These are phyloP conservation scores for Sporothrix variecibatus DNA, from an alignment of 2,329 filamentous ascomycete genomes.

Conservation along the genomic window DNA sequence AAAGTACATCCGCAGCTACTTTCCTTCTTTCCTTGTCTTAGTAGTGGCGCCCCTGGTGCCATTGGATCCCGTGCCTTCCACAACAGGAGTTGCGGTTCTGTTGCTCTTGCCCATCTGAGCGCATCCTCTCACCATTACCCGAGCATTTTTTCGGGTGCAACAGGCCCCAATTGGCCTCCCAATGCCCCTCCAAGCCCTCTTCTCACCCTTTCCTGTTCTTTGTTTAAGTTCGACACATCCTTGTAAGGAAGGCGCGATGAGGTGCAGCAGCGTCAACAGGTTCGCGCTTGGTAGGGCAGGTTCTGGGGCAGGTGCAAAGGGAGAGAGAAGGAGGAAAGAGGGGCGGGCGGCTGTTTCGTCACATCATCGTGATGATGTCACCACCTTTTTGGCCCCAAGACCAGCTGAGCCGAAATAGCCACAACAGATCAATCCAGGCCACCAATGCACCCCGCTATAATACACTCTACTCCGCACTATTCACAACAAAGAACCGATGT, in stretches of 20 bases:
- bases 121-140: background rate
- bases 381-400: background rate
- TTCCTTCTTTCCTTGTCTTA: background rate
- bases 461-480: constrained; percentile 1
- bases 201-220: constrained; percentile 5
- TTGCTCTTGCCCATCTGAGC: background rate
- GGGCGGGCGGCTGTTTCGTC: constrained; percentile 19
- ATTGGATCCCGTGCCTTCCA: constrained; percentile 14
- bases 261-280: background rate
- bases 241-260: background rate
- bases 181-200: too few species aligned
- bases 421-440: background rate
- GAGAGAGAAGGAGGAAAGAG: background rate
- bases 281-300: background rate
- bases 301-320: background rate
- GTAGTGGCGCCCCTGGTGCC: background rate
- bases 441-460: constrained; percentile 1
- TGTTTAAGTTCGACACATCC: background rate
- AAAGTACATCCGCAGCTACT: background rate
- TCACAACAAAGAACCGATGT: constrained; percentile 5
- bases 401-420: constrained; percentile 4
- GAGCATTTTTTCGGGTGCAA: background rate
- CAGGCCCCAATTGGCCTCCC: constrained; percentile 13
- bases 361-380: constrained; percentile 25
- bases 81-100: background rate